A percentile compares a stretch with the other conserved stretches of the same genome.
Evolutionary conservation across 495 filamentous ascomycete genomes (phyloP).

Genomic region (Aspergillus ostianus): DNA sequence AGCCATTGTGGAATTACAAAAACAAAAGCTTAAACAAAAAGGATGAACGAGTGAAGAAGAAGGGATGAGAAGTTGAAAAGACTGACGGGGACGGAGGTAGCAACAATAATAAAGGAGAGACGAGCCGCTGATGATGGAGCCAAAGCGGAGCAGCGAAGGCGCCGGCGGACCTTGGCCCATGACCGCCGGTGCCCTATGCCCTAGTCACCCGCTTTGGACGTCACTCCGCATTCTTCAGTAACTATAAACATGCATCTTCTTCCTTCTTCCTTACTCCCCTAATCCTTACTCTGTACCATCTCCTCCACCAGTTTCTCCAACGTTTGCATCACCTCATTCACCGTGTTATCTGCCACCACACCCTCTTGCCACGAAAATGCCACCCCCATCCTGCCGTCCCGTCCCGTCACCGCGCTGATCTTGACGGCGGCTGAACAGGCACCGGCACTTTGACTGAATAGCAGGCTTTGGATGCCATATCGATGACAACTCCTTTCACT

Average conservation of each 20-base stretch:
- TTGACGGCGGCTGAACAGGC: conserved; percentile 16
- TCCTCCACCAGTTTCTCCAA: neutral
- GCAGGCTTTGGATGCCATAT: conserved; percentile 11
- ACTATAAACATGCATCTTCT: neutral
- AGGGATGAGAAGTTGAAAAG: conserved; percentile 16
- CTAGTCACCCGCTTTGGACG: conserved; percentile 38
- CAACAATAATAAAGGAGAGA: conserved; percentile 21
- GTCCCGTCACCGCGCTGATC: conserved; percentile 15
- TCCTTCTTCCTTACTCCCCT: neutral
- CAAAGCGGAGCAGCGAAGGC: conserved; percentile 4
- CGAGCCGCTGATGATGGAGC: neutral
- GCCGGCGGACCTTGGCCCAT: conserved; percentile 13
- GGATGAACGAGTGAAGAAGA: conserved; percentile 15
- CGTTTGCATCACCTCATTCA: neutral
- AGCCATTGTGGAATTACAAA: conserved; percentile 37
- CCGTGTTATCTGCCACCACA: neutral
- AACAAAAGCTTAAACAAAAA: conserved; percentile 5
- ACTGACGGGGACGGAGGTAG: too few relatives aligned
- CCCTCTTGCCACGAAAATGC: conserved; percentile 17
- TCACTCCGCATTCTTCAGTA: conserved; percentile 30
- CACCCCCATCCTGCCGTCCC: conserved; percentile 11
- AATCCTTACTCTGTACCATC: neutral
- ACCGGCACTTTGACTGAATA: conserved; percentile 17
- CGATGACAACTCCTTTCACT: too few relatives aligned
- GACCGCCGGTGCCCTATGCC: conserved; percentile 42